Evolutionary conservation across 2,329 filamentous ascomycete genomes (phyloP).

Genomic region (Monosporascus sp.): DNA sequence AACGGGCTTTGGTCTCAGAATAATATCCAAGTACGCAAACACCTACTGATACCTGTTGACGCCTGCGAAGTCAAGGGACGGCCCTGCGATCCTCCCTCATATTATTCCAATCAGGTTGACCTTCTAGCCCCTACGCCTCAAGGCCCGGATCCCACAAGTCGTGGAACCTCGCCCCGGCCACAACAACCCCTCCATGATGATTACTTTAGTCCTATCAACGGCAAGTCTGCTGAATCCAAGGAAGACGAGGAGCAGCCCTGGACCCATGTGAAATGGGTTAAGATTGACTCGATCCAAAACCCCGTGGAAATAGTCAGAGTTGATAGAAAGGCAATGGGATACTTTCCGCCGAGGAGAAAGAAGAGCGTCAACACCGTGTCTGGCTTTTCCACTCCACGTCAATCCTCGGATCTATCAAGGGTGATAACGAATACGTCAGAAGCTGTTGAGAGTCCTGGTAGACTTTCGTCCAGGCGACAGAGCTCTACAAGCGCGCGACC

Average conservation of each 20-base stretch:
- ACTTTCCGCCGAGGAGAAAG: slow-evolving; percentile 85
- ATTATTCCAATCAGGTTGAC: slow-evolving; percentile 39
- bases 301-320: slow-evolving; percentile 84
- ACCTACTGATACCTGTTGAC: slow-evolving; percentile 80
- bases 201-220: slow-evolving; percentile 36
- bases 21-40: slow-evolving; percentile 77
- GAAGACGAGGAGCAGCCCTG: slow-evolving; percentile 62
- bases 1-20: slow-evolving; percentile 96
- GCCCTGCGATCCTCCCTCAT: slow-evolving; percentile 50
- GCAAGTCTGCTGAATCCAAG: slow-evolving; percentile 23
- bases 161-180: slow-evolving; percentile 5
- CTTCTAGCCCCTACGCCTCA: slow-evolving; percentile 46
- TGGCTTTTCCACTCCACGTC: slow-evolving; percentile 60
- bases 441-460: slow-evolving; percentile 23
- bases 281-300: slow-evolving; percentile 61
- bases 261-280: slow-evolving; percentile 86
- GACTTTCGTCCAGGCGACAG: slow-evolving; percentile 24
- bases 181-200: slow-evolving; percentile 30
- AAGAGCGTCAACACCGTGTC: slow-evolving; percentile 69
- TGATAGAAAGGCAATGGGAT: slow-evolving; percentile 73
- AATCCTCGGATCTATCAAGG: slow-evolving; percentile 56
- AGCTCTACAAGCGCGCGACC: slow-evolving; percentile 21
- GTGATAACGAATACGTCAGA: slow-evolving; percentile 22
- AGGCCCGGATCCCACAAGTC: slow-evolving; percentile 19
- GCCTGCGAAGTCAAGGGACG: slow-evolving; percentile 79